Evolutionary conservation across 2,329 filamentous ascomycete genomes (phyloP).

Genomic region (Calonectria multiphialidica): DNA sequence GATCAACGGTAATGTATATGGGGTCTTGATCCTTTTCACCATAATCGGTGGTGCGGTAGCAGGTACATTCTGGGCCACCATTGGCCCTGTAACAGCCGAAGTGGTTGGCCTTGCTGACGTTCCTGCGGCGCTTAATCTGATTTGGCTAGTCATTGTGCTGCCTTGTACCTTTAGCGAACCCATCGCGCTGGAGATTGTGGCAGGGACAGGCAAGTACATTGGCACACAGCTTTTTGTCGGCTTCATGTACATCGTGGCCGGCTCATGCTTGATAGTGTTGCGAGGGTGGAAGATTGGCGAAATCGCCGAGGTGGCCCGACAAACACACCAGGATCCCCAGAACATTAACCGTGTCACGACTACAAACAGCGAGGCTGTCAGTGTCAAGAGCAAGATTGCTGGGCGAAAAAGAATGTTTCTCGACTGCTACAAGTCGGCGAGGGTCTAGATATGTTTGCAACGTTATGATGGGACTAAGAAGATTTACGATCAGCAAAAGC

Average conservation of each 20-base stretch:
- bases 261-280: conserved; percentile 47
- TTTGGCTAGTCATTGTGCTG: conserved; percentile 78
- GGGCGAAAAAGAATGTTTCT: conserved; percentile 48
- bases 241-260: conserved; percentile 68
- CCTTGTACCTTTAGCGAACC: conserved; percentile 78
- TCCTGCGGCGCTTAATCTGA: conserved; percentile 75
- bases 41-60: conserved; percentile 78
- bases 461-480: background rate
- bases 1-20: conserved; percentile 74
- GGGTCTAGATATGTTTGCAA: conserved; percentile 35
- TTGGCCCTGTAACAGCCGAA: conserved; percentile 78
- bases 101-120: conserved; percentile 78
- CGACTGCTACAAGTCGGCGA: conserved; percentile 45
- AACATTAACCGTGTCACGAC: conserved; percentile 47
- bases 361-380: conserved; percentile 46
- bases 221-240: conserved; percentile 70
- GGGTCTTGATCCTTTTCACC: conserved; percentile 78
- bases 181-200: conserved; percentile 69
- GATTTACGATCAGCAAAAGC: background rate
- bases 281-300: conserved; percentile 55
- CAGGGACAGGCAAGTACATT: conserved; percentile 60
- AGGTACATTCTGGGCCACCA: conserved; percentile 78
- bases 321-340: conserved; percentile 45
- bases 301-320: conserved; percentile 47
- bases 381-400: conserved; percentile 42